phyloP scores from a whole-genome alignment of 2,329 filamentous ascomycete species.

The Sporothrix pseudoabietina region DNA sequence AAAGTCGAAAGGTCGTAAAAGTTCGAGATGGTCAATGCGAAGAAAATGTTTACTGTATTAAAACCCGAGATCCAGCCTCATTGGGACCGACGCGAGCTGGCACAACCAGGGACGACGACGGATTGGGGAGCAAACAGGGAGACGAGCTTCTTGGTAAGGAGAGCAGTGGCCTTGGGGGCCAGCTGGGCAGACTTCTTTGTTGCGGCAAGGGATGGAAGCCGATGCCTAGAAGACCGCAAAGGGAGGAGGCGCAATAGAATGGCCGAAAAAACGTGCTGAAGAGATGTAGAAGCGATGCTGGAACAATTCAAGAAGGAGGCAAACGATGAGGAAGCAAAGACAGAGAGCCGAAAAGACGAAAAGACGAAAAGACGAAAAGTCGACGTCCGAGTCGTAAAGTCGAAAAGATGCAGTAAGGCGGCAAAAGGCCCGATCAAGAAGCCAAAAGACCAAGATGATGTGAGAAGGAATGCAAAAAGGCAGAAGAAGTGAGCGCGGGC shows the following conservation, averaged over 20 bases:
- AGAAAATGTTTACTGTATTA: constrained; percentile 9
- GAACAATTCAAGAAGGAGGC: not conserved
- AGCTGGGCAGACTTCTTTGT: not conserved
- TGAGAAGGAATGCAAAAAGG: not conserved
- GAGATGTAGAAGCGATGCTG: not conserved
- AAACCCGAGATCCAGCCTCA: constrained; percentile 19
- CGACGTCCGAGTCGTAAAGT: not conserved
- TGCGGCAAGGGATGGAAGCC: not conserved
- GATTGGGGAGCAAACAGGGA: constrained; percentile 17
- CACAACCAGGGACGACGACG: constrained; percentile 14
- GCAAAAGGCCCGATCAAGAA: constrained; percentile 16
- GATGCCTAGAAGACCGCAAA: not conserved
- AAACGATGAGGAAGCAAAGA: not conserved
- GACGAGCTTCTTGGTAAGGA: not conserved
- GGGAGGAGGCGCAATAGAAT: not conserved
- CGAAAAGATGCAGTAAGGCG: constrained; percentile 15
- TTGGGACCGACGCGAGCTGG: constrained; percentile 26
- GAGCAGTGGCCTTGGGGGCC: constrained; percentile 1
- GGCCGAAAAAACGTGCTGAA: not conserved
- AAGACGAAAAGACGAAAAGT: not conserved
- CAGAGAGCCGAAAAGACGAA: not conserved
- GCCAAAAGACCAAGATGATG: constrained; percentile 7
- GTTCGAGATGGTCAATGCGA: not conserved
- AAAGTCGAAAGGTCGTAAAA: not conserved
- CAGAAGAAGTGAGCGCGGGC: not conserved